Evolutionary conservation across 305 asterid species (phyloP), one percentile per base, ranked within the genome.

Genomic region (Fraxinus platypoda): DNA sequence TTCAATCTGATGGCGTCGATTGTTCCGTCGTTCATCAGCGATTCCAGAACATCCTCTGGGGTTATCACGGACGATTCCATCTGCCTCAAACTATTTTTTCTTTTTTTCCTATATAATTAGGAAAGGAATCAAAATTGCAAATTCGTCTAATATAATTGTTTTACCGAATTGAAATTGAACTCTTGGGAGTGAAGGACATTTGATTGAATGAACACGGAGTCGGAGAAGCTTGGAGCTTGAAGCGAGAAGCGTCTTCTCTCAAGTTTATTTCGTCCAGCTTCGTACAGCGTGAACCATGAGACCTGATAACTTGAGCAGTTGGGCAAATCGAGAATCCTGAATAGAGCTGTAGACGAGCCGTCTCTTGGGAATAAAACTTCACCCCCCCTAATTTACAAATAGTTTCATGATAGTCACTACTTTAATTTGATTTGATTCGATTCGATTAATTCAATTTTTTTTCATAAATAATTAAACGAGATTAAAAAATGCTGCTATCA

Each of bases 1-100:
- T 93, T 94, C 87, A 92, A 86, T 11, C 97, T 93, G 82, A 94
- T 90, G 49, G 97, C 88, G 64, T 94, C 98, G 83, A 94, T 90
- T 11, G 97, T 91, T 35, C 98, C 97, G 75, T 94, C 98, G 85
- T 94, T 92, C 97, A 94, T 94, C 80, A 94, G 91, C 64, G 97
- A 88, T 83, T 89, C 97, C 88, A 94, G 81, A 66, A 94, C 97
- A 80, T 94, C 98, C 84, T 93, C 97, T 12, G 97, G 97, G 74
- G 91, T 85, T 46, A 94, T 90, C 85, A 93, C 90, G 28, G 89
- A 86, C 35, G 96, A 84, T 74, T 88, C 97, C 98, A 94, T 94
- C 78, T 68, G 74, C 21, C 37, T 1, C 74, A 54, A 19, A n/a
- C 19, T n/a, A 52, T 54, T 54, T 54, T n/a, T 0, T 1, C 2